Evolutionary conservation across 495 filamentous ascomycete genomes (phyloP).

Genomic region (Daldinia loculata): DNA sequence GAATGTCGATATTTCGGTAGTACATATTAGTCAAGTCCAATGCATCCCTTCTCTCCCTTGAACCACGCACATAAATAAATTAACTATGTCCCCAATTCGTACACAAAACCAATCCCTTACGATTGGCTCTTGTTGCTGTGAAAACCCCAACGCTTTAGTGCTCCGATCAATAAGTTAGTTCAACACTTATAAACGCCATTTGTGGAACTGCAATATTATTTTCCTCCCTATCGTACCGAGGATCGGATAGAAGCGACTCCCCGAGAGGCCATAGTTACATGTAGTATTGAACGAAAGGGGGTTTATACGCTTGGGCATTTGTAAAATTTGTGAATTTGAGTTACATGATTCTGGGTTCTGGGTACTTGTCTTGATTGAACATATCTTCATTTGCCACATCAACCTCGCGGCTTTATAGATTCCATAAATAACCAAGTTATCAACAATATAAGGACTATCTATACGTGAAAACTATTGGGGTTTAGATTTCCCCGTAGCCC

Average conservation of each 20-base stretch:
- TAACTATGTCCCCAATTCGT: not conserved
- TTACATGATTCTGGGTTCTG: not conserved
- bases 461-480: not conserved
- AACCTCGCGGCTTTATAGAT: constrained; percentile 8
- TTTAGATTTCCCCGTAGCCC: not conserved
- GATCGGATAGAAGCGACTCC: not conserved
- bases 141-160: not conserved
- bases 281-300: not conserved
- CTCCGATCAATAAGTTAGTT: constrained; percentile 1
- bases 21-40: constrained; percentile 17
- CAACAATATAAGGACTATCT: not conserved
- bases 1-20: not conserved
- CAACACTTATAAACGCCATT: not conserved
- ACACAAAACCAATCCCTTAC: constrained; percentile 1
- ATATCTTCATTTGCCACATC: constrained; percentile 13
- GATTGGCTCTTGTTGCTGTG: constrained; percentile 12
- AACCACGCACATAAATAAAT: constrained; percentile 13
- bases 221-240: not conserved
- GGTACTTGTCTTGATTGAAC: not conserved
- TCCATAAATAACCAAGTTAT: not conserved
- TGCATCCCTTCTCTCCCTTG: not conserved
- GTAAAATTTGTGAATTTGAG: too few relatives aligned
- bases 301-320: not conserved
- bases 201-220: constrained; percentile 1
- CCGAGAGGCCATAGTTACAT: not conserved